Conservation (phyloP, 139 green algal genomes). For the Chlorella sp. region DNA sequence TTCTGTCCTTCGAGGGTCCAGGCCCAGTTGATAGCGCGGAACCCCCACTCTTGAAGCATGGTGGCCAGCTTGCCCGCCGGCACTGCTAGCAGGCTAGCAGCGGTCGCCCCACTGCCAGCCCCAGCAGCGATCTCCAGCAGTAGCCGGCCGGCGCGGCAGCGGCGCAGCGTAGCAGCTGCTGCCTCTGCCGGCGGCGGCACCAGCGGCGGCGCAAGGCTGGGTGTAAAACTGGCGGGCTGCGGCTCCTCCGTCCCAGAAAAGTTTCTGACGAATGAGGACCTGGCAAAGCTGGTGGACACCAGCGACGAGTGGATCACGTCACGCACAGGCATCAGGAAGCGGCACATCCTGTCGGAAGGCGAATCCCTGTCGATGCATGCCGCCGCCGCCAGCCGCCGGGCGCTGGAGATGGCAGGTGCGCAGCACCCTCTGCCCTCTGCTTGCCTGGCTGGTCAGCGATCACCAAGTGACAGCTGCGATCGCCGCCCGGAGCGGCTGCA, state of each 20-base stretch:
- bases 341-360: constrained; percentile 81
- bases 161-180: background rate
- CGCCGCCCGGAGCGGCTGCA: too few species aligned
- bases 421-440: background rate
- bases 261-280: constrained; percentile 91
- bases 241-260: constrained; percentile 83
- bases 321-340: constrained; percentile 88
- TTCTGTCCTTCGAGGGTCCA: too few species aligned
- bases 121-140: background rate
- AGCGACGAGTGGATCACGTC: constrained; percentile 97
- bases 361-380: constrained; percentile 81
- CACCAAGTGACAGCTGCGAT: too few species aligned
- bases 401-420: constrained; percentile 87
- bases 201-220: background rate
- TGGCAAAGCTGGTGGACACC: constrained; percentile 94
- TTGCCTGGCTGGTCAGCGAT: too few species aligned
- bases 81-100: too few species aligned
- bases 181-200: background rate
- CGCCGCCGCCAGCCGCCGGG: constrained; percentile 65
- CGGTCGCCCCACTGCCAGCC: background rate
- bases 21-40: too few species aligned
- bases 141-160: background rate
- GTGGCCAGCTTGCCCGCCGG: too few species aligned
- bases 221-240: constrained; percentile 70
- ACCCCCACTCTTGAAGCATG: too few species aligned